Conservation (phyloP, 352 stramenopile species). For the Phytophthora multivora region DNA sequence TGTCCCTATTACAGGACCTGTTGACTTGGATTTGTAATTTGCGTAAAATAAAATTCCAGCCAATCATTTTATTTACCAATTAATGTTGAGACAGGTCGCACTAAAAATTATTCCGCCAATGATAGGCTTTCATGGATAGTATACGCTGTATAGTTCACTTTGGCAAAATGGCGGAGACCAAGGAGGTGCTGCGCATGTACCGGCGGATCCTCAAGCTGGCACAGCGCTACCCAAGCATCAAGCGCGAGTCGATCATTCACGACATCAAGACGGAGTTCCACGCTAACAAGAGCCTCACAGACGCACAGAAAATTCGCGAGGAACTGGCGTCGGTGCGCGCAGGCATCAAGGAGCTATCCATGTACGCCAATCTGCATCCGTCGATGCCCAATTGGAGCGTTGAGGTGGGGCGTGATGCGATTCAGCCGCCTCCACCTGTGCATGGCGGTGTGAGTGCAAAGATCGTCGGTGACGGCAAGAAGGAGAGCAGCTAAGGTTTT, state of each 20-base stretch:
- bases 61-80: no score
- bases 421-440: constrained; percentile 18
- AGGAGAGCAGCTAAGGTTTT: constrained; percentile 24
- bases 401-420: constrained; percentile 66
- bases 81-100: no score
- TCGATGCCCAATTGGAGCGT: constrained; percentile 67
- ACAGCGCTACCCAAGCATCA: constrained; percentile 84
- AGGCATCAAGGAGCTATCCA: constrained; percentile 77
- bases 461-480: constrained; percentile 44
- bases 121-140: neutral
- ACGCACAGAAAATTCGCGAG: constrained; percentile 60
- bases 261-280: constrained; percentile 90
- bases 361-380: constrained; percentile 75
- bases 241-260: constrained; percentile 76
- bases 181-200: constrained; percentile 80
- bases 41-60: no score
- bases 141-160: neutral
- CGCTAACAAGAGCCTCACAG: constrained; percentile 69
- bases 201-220: constrained; percentile 84
- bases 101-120: constrained; percentile 36
- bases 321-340: constrained; percentile 71
- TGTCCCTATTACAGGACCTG: no score
- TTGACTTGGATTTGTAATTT: no score
- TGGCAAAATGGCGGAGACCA: constrained; percentile 39
- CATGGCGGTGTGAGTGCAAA: constrained; percentile 44